Conservation (phyloP, 1,284 basidiomycete genomes). For the Tilletia setariae region DNA sequence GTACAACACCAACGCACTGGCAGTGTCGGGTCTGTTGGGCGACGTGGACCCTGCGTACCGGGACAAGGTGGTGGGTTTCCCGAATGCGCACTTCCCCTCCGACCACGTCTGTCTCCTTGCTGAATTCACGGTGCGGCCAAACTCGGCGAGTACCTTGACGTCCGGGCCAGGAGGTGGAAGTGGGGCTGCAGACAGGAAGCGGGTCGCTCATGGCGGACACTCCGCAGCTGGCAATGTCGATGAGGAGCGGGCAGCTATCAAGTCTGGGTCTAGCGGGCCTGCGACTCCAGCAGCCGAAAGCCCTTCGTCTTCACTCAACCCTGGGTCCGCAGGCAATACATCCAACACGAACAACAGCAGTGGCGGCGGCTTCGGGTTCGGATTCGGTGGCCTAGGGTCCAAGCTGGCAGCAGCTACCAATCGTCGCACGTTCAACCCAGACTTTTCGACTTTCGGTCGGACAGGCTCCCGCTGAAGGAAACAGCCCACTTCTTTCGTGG, state of each 20-base stretch:
- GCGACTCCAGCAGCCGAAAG: neutral
- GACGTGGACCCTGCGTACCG: slow-evolving; percentile 83
- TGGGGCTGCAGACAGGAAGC: neutral
- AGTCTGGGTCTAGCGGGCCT: neutral
- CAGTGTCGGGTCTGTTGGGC: slow-evolving; percentile 80
- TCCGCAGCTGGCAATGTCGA: neutral
- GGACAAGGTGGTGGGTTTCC: slow-evolving; percentile 90
- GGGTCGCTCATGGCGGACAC: neutral
- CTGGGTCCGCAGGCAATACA: neutral
- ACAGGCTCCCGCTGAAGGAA: slow-evolving; percentile 2
- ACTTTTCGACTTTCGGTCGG: slow-evolving; percentile 9
- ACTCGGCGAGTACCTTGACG: neutral
- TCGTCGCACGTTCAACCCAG: slow-evolving; percentile 12
- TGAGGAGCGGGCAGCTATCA: neutral
- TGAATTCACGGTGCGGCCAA: slow-evolving; percentile 42
- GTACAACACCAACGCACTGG: slow-evolving; percentile 75
- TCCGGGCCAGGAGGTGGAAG: neutral
- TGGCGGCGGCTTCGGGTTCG: neutral
- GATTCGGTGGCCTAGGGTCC: slow-evolving; percentile 3
- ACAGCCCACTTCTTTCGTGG: too few relatives aligned
- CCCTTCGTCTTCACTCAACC: neutral
- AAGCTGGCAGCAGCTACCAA: slow-evolving; percentile 13
- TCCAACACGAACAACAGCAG: neutral
- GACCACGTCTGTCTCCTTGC: slow-evolving; percentile 51
- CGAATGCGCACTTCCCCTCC: slow-evolving; percentile 84